Base-by-base conservation (phyloP, 345 rosid genomes). In the Hypericum androsaemum region DNA sequence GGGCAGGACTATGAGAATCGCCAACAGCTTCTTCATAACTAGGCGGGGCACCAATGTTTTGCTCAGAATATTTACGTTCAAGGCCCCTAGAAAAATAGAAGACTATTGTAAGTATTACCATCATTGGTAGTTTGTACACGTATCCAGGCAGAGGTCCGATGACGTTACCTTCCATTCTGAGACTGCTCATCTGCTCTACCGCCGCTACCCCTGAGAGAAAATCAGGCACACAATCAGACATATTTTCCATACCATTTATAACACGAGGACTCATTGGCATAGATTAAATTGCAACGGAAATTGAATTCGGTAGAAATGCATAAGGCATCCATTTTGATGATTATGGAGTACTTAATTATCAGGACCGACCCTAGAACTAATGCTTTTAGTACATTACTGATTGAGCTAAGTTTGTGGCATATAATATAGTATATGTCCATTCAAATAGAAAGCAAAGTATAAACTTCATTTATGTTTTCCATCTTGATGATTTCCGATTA, bases 21-120 rank as follows among this genome's bases (percentile, higher is more conserved):
- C 60, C 73, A 7, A 76, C 73, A 52, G 83, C 89, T 76, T 88
- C 99, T 75, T 88, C 99, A 64, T 88, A 88, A 70, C 78, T 77
- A 57, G 97, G 97, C 58, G 95, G 99, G 15, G 73, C 95, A 61
- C 84, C 79, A 56, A 77, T 71, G 67, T 80, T 81, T 71, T 83
- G 97, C 61, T 83, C 97, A 61, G 99, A 86, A 64, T 66, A 82
- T 45, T 83, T 85, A 58, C 83, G 77, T 73, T 86, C 81, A 28
- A 75, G 77, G 55, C 39, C 54, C 71, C 94, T 83, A 22, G 32
- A 22, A 22, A 22, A 22, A 22, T 22, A 22, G 1, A 22, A 22
- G 43, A 11, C 2, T 22, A 22, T 1, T 1, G 32, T 22, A 22
- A 22, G 32, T n/a, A n/a, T n/a, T n/a, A n/a, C n/a, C n/a, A n/a